Evolutionary conservation across 208 protist species (phyloP).

Genomic region (Acanthamoeba culbertsoni): DNA sequence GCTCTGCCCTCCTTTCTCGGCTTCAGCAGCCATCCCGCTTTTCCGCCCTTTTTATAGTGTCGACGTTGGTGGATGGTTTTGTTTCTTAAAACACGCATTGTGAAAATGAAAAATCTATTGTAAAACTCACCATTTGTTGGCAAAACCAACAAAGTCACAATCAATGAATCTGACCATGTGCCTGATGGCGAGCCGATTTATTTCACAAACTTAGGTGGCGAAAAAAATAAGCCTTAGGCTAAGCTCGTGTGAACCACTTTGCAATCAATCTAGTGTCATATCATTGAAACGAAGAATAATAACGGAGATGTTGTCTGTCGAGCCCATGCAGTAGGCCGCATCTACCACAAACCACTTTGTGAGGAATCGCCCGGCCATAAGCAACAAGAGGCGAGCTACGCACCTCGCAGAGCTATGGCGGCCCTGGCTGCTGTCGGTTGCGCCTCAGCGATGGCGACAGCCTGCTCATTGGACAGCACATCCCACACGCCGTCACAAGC

Average conservation of each 20-base stretch:
- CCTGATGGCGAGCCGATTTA: no score
- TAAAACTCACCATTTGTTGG: no score
- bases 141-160: no score
- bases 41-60: no score
- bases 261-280: not conserved
- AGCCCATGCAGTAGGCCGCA: not conserved
- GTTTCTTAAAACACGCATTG: no score
- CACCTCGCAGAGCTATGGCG: not conserved
- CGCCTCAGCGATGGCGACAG: not conserved
- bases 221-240: no score
- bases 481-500: conserved; percentile 35
- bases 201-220: no score
- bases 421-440: not conserved
- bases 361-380: not conserved
- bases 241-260: not conserved
- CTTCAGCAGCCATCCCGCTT: no score
- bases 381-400: not conserved
- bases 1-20: no score
- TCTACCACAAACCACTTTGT: not conserved
- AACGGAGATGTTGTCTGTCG: not conserved
- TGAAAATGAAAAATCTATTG: no score
- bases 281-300: not conserved
- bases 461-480: not conserved
- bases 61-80: no score
- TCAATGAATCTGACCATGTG: no score